Evolutionary conservation across 768 basidiomycete genomes (phyloP).

Genomic region (Butyriboletus loyo): DNA sequence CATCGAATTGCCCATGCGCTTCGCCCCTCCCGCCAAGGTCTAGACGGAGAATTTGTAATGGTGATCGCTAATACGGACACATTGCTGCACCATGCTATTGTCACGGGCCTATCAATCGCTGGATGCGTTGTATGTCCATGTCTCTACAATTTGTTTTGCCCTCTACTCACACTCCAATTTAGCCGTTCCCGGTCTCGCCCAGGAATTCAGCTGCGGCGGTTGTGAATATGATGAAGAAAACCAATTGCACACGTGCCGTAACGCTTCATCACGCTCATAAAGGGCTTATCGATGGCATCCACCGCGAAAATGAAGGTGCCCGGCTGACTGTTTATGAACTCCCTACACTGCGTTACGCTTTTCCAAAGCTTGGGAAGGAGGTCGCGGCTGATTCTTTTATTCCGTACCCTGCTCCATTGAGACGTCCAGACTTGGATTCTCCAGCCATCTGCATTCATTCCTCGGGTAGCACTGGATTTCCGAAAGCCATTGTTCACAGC

Average conservation of each 20-base stretch:
- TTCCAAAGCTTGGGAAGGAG: slow-evolving; percentile 40
- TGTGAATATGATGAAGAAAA: slow-evolving; percentile 21
- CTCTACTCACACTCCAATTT: slow-evolving; percentile 18
- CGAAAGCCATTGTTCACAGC: slow-evolving; percentile 42
- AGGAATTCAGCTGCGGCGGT: slow-evolving; percentile 44
- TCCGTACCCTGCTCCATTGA: slow-evolving; percentile 12
- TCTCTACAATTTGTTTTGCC: slow-evolving; percentile 21
- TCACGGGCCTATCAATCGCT: slow-evolving; percentile 37
- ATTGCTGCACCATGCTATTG: slow-evolving; percentile 32
- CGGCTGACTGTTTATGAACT: slow-evolving; percentile 15
- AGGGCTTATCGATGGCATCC: slow-evolving; percentile 10
- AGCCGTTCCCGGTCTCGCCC: slow-evolving; percentile 37
- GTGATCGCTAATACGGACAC: slow-evolving; percentile 31
- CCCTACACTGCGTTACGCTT: slow-evolving; percentile 27
- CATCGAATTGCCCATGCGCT: slow-evolving; percentile 39
- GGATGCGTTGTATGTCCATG: slow-evolving; percentile 34
- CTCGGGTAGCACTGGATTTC: slow-evolving; percentile 50
- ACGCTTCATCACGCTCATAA: slow-evolving; percentile 18
- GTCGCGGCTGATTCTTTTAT: slow-evolving; percentile 12
- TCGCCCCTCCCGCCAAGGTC: slow-evolving; percentile 31
- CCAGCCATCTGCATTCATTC: slow-evolving; percentile 47
- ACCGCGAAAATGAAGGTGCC: not conserved
- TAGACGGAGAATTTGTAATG: slow-evolving; percentile 20
- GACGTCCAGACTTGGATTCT: slow-evolving; percentile 28
- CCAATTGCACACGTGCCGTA: slow-evolving; percentile 17